Evolutionary conservation across 139 green algal species (phyloP).

Genomic region (Yamagishiella unicocca): DNA sequence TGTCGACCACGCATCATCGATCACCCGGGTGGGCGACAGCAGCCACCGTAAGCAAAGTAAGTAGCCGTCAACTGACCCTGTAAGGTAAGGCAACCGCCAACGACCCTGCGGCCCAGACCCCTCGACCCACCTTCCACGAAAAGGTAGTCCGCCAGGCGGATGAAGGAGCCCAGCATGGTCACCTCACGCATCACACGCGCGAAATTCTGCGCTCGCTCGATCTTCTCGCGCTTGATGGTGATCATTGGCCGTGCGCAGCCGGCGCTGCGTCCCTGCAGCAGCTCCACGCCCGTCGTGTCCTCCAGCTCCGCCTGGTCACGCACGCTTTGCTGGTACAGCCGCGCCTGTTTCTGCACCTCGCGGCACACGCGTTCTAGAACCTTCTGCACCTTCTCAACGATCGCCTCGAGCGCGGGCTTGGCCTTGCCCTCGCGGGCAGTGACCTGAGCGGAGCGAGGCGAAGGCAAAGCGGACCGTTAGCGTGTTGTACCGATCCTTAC

Average conservation of each 20-base stretch:
- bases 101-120: too few species aligned
- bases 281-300: constrained; percentile 86
- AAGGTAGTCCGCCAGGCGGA: constrained; percentile 85
- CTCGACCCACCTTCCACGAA: constrained; percentile 68
- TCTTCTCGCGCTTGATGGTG: constrained; percentile 79
- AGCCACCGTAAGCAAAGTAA: too few species aligned
- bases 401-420: constrained; percentile 73
- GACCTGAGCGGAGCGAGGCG: constrained; percentile 64
- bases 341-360: constrained; percentile 76
- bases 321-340: constrained; percentile 80
- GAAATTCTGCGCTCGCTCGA: constrained; percentile 81
- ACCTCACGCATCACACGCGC: constrained; percentile 80
- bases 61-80: too few species aligned
- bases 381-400: constrained; percentile 81
- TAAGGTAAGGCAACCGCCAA: too few species aligned
- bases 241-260: constrained; percentile 67
- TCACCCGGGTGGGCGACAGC: too few species aligned
- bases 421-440: constrained; percentile 75
- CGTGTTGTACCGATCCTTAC: too few species aligned
- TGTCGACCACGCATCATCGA: too few species aligned
- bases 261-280: constrained; percentile 61
- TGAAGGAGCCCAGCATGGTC: constrained; percentile 79
- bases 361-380: constrained; percentile 78
- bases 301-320: constrained; percentile 77
- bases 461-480: too few species aligned